Evolutionary conservation across 164 flowering plant genomes (phyloP).

Genomic region (Cinnamomum chago): DNA sequence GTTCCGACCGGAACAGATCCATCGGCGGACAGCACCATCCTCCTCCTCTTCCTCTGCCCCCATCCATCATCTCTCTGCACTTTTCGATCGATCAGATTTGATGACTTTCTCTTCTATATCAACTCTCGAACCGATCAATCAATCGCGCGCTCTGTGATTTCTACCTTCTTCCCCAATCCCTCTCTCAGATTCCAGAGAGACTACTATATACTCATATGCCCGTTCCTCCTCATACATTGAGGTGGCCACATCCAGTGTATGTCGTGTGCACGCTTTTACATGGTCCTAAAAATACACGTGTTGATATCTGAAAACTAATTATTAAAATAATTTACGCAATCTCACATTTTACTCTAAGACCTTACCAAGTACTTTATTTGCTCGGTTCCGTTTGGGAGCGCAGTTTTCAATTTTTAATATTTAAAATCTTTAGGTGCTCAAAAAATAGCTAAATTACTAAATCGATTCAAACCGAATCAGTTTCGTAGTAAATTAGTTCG

Average conservation of each 20-base stretch:
- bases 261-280: background rate
- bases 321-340: too few species aligned
- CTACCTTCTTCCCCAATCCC: background rate
- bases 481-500: too few species aligned
- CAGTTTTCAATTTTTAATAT: too few species aligned
- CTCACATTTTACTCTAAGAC: too few species aligned
- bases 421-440: too few species aligned
- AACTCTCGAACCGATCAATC: background rate
- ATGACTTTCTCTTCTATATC: background rate
- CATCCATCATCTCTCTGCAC: constrained; percentile 21
- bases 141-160: background rate
- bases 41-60: constrained; percentile 32
- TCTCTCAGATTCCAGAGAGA: background rate
- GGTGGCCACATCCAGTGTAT: background rate
- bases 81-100: background rate
- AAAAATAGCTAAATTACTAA: too few species aligned
- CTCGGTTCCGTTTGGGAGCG: too few species aligned
- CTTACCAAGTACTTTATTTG: too few species aligned
- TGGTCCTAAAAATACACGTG: background rate
- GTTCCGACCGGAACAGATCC: constrained; percentile 92
- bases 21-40: constrained; percentile 62
- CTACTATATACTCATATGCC: too few species aligned
- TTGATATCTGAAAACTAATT: too few species aligned
- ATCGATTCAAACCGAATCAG: too few species aligned
- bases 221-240: background rate